Evolutionary conservation across 441 rosid species (phyloP), one percentile per base, ranked within the genome.

Genomic region (Gossypium davidsonii): DNA sequence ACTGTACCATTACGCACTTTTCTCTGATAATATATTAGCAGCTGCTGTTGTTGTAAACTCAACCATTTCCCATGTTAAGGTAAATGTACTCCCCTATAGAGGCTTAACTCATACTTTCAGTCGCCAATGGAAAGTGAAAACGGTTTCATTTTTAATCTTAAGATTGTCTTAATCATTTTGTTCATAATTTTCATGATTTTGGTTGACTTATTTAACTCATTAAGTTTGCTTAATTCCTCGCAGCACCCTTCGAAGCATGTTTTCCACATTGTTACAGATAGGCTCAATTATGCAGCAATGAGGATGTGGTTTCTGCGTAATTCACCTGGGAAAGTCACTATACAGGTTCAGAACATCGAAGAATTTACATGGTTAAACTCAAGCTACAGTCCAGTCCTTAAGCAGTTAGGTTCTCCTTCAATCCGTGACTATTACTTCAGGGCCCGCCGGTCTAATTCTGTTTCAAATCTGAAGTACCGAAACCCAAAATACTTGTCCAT

Each of bases 371-470:
- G 99, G 99, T 83, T 95, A 82, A 93, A 93, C 76, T 78, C 97
- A 26, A 95, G 93, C 80, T 95, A 95, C 81, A 93, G 99, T 82
- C 98, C 99, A 59, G 97, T 95, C 71, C 97, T 91, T 52, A 88
- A 88, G 85, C 98, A 95, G 83, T 78, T 95, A 78, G 86, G 87
- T 72, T 95, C 98, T 76, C 87, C 76, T 49, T 83, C 97, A 15
- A 93, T 89, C 93, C 87, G 90, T 69, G 91, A 95, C 69, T 95
- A 91, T 79, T 95, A 95, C 93, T 95, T 95, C 77, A 86, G 90
- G 83, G 78, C 96, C 34, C 95, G 89, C 79, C 85, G 71, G 57
- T 84, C 83, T 6, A 88, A 79, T 79, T 87, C 98, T 59, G 98
- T 91, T 83, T 72, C 91, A 26, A 94, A 90, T 84, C 79, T 92